Conservation (phyloP, 1,284 basidiomycete species). For the Fomitopsis pinicola region DNA sequence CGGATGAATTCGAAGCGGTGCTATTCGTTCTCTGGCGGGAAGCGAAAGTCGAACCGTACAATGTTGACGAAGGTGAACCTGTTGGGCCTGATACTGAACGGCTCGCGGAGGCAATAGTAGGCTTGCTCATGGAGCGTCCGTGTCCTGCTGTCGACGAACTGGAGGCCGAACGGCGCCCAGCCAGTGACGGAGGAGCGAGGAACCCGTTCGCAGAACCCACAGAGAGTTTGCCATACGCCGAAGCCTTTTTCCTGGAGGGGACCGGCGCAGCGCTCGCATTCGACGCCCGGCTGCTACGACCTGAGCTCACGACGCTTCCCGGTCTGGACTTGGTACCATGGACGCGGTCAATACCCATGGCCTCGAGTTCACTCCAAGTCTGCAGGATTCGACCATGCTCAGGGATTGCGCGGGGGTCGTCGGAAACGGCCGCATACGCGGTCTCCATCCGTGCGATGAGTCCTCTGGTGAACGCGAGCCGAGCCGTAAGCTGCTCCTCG, state of each 20-base stretch:
- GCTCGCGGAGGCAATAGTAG: conserved; percentile 39
- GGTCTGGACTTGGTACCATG: conserved; percentile 59
- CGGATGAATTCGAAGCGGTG: conserved; percentile 37
- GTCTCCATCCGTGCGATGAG: conserved; percentile 43
- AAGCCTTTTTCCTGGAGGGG: conserved; percentile 28
- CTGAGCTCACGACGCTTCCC: conserved; percentile 53
- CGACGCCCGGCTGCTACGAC: conserved; percentile 50
- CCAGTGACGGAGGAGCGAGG: conserved; percentile 42
- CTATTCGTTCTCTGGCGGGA: conserved; percentile 78
- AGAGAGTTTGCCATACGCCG: conserved; percentile 52
- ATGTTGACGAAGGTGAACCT: conserved; percentile 24
- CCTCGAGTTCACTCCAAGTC: conserved; percentile 74
- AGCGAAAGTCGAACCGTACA: conserved; percentile 66
- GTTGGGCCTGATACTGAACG: conserved; percentile 55
- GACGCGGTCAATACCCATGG: conserved; percentile 71
- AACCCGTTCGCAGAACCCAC: conserved; percentile 35
- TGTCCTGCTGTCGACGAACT: conserved; percentile 31
- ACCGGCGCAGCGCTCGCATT: conserved; percentile 23
- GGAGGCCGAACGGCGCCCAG: conserved; percentile 45
- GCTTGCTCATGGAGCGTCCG: conserved; percentile 42
- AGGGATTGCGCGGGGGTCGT: conserved; percentile 52
- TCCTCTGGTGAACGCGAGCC: conserved; percentile 57
- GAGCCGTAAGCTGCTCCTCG: conserved; percentile 59
- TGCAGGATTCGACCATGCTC: conserved; percentile 66
- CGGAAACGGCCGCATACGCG: conserved; percentile 35